phyloP scores from a whole-genome alignment of 148 eudicot genomes.

The Dianthus caryophyllus region DNA sequence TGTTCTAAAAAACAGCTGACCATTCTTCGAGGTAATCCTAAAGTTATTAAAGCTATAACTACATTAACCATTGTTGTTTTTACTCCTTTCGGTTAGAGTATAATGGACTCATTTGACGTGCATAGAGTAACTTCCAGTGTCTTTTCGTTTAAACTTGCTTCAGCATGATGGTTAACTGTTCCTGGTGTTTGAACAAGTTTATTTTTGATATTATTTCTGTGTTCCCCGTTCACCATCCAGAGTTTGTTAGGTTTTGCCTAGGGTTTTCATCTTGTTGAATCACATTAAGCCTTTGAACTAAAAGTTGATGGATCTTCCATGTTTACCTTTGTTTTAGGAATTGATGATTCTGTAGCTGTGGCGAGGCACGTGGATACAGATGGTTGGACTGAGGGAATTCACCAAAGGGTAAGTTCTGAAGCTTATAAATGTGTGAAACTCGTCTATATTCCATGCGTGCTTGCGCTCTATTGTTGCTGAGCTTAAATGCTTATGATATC shows the following conservation, averaged over 20 bases:
- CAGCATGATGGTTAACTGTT: not conserved
- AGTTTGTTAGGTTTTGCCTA: not conserved
- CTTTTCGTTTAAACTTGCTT: not conserved
- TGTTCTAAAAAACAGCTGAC: not conserved
- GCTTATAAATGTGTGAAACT: not conserved
- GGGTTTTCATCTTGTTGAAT: not conserved
- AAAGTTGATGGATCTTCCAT: not conserved
- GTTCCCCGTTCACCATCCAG: not conserved
- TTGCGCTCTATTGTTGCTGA: not conserved
- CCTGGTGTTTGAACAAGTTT: not conserved
- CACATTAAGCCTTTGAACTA: not conserved
- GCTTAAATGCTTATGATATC: not conserved
- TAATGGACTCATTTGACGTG: not conserved
- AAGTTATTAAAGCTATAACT: too few species aligned
- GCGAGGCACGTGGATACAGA: constrained; percentile 6
- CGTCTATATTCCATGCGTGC: not conserved
- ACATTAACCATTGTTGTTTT: too few species aligned
- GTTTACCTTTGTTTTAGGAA: not conserved
- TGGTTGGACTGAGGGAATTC: constrained; percentile 1
- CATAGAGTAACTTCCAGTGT: not conserved
- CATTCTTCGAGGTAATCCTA: not conserved
- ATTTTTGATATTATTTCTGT: not conserved
- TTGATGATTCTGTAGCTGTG: not conserved
- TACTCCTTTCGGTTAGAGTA: too few species aligned
- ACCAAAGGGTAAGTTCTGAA: constrained; percentile 7